phyloP scores from a whole-genome alignment of 352 stramenopile species.

The Stramenopiles sp. region DNA sequence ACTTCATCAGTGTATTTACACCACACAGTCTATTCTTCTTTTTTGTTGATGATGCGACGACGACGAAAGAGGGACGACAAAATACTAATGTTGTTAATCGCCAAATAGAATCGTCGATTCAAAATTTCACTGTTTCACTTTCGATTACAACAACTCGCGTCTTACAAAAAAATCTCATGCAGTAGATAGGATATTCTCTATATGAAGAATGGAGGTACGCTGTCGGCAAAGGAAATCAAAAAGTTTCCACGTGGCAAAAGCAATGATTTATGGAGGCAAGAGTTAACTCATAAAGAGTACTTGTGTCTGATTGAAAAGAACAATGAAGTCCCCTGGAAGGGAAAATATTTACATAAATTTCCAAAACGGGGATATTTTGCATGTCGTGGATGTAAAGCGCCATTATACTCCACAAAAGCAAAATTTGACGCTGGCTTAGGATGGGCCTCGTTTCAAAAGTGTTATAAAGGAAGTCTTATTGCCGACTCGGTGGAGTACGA shows the following conservation, averaged over 20 bases:
- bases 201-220: too few relatives aligned
- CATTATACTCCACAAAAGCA: not conserved
- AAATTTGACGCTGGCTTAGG: not conserved
- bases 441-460: not conserved
- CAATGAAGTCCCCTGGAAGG: not conserved
- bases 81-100: too few relatives aligned
- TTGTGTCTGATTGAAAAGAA: not conserved
- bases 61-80: too few relatives aligned
- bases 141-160: too few relatives aligned
- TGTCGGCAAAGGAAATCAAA: too few relatives aligned
- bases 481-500: not conserved
- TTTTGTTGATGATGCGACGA: too few relatives aligned
- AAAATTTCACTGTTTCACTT: too few relatives aligned
- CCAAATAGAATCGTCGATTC: too few relatives aligned
- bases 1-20: too few relatives aligned
- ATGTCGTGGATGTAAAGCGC: not conserved
- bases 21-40: too few relatives aligned
- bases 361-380: not conserved
- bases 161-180: too few relatives aligned
- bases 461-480: not conserved
- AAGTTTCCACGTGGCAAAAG: not conserved
- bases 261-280: not conserved
- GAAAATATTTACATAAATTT: conserved; percentile 2
- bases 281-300: not conserved
- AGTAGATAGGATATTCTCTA: too few relatives aligned